A percentile compares a stretch with the other conserved stretches of the same genome.
Evolutionary conservation across 345 rosid genomes (phyloP).

Genomic region (Angophora floribunda): DNA sequence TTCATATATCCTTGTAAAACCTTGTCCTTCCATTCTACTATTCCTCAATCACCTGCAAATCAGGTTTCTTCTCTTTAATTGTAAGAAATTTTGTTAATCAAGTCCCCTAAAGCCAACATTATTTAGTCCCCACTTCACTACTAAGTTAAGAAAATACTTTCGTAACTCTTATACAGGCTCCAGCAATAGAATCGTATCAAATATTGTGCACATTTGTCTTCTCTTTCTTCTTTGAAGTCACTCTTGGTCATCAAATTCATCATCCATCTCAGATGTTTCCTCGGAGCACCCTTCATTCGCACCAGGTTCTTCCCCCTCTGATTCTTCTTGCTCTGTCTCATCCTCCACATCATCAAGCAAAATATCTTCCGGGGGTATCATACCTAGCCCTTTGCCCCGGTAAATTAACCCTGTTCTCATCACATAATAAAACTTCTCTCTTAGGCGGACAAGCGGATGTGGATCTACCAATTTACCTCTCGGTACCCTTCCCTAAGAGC

Average conservation of each 20-base stretch:
- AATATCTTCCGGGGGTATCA: conserved; percentile 36
- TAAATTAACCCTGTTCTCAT: conserved; percentile 91
- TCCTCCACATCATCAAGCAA: conserved; percentile 25
- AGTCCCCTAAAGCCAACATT: not conserved
- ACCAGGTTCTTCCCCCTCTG: conserved; percentile 44
- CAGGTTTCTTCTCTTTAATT: not conserved
- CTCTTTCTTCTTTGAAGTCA: not conserved
- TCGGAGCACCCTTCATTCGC: conserved; percentile 27
- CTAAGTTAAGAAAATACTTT: not conserved
- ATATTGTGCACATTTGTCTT: not conserved
- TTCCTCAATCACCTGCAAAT: not conserved
- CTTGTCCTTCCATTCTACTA: not conserved
- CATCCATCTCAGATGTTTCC: conserved; percentile 35
- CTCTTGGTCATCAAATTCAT: conserved; percentile 28
- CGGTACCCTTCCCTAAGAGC: conserved; percentile 81
- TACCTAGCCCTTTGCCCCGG: conserved; percentile 50
- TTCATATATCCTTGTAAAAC: not conserved
- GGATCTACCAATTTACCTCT: conserved; percentile 74
- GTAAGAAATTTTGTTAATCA: not conserved
- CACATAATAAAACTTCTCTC: conserved; percentile 73
- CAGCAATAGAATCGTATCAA: not conserved
- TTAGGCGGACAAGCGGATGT: conserved; percentile 62
- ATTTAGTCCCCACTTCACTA: not conserved
- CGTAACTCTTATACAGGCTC: not conserved
- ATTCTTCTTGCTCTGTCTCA: conserved; percentile 23